phyloP scores from a whole-genome alignment of 768 basidiomycete genomes.

The Panellus pusillus region DNA sequence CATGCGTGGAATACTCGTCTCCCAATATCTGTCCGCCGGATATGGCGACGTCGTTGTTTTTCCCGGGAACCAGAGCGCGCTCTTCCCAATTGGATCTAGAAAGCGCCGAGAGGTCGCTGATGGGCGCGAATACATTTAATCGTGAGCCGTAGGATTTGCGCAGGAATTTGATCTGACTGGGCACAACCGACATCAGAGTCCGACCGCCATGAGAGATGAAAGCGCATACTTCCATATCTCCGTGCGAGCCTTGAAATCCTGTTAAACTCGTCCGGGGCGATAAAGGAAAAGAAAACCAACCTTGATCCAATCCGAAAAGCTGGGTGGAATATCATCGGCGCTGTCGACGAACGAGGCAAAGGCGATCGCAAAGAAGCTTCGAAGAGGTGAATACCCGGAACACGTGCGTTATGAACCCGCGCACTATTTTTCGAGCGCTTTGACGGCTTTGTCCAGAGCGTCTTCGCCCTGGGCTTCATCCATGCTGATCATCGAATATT shows the following conservation, averaged over 20 bases:
- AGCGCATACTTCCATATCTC: constrained; percentile 91
- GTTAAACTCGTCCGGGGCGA: background rate
- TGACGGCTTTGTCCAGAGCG: constrained; percentile 64
- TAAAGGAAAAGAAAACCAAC: constrained; percentile 33
- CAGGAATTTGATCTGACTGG: constrained; percentile 83
- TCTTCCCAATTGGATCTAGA: constrained; percentile 66
- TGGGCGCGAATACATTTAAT: constrained; percentile 87
- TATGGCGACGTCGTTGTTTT: constrained; percentile 72
- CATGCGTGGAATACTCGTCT: constrained; percentile 94
- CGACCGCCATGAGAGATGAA: background rate
- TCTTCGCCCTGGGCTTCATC: constrained; percentile 61
- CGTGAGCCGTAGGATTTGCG: constrained; percentile 79
- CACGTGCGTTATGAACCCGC: constrained; percentile 25
- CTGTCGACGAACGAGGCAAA: constrained; percentile 87
- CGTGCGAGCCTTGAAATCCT: constrained; percentile 56
- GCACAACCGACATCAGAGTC: constrained; percentile 3
- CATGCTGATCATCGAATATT: constrained; percentile 81
- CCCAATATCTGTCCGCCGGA: constrained; percentile 84
- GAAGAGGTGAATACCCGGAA: background rate
- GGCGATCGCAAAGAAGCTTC: constrained; percentile 89
- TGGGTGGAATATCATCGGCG: constrained; percentile 58
- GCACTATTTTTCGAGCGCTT: constrained; percentile 89
- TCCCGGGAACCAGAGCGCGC: constrained; percentile 61
- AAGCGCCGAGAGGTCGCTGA: constrained; percentile 82
- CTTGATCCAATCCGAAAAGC: constrained; percentile 88